Base-by-base conservation (phyloP, 352 stramenopile species). In the Plasmopara viticola region DNA sequence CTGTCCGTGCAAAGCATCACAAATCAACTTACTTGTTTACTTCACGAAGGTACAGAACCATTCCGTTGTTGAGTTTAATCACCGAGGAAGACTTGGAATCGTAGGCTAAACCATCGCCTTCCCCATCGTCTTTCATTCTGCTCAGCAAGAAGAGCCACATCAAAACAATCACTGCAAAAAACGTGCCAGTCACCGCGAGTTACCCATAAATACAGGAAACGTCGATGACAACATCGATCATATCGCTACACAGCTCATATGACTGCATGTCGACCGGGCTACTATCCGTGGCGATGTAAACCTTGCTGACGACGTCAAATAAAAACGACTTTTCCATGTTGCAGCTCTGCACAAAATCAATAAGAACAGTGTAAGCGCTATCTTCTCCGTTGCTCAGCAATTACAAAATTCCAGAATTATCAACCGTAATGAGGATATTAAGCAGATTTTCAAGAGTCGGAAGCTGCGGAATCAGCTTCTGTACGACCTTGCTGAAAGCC, bases 161-260 rank as follows among this genome's bases (percentile, higher is more conserved):
- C 31, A 25, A 25, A 25, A 25, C 20, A 3, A 3, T 25, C 3
- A 25, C 20, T 12, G 10, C 31, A 35, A 35, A 35, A 35, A 12
- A 12, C 31, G 6, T 35, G 7, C 31, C 31, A 12, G 10, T 35
- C 10, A 35, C 5, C 4, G 31, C 15, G 28, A 56, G 53, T 40
- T 64, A 84, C 70, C 96, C 96, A 66, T 99, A 99, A 60, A 99
- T 99, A 62, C 95, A 98, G 42, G 95, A 98, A 0, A 99, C 95
- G 68, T 99, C 97, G 45, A 99, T 95, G 43, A 99, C 96, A 9
- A 99, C 95, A 76, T 99, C 97, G 61, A 99, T 99, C 95, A 99
- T 98, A 66, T 99, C 97, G 56, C 86, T 97, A 64, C 96, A 99
- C 6, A 99, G 75, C 62, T 99, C 97, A 47, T 99, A 98, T 25